These are phyloP conservation scores for Orbilia quercus DNA, from an alignment of 2,329 filamentous ascomycete species.

Conservation along the genomic window DNA sequence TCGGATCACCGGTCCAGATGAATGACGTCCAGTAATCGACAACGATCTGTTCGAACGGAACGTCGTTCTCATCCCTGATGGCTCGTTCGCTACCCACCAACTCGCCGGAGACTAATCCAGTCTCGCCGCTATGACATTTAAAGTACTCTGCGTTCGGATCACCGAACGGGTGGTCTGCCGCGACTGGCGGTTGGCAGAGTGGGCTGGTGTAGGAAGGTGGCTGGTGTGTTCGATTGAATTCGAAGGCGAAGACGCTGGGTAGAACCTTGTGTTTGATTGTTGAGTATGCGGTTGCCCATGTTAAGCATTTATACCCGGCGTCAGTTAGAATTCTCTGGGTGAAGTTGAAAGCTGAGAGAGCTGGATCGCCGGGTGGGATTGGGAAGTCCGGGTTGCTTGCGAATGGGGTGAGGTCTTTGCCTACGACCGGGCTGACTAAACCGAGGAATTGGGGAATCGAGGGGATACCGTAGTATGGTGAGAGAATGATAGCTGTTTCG, in stretches of 20 bases:
- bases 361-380: conserved; percentile 44
- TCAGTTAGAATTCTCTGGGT: conserved; percentile 62
- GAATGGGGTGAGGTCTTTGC: conserved; percentile 58
- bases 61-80: conserved; percentile 63
- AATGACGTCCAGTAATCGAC: conserved; percentile 63
- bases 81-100: conserved; percentile 60
- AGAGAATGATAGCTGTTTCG: conserved; percentile 62
- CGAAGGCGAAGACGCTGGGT: conserved; percentile 61
- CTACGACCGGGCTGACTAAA: conserved; percentile 26
- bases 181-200: conserved; percentile 61
- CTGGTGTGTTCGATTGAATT: conserved; percentile 65
- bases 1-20: conserved; percentile 62
- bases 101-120: conserved; percentile 63
- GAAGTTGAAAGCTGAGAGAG: conserved; percentile 61
- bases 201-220: conserved; percentile 61
- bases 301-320: conserved; percentile 62
- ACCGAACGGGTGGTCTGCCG: conserved; percentile 61
- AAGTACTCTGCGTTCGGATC: conserved; percentile 64
- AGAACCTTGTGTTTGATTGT: conserved; percentile 62
- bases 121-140: conserved; percentile 65
- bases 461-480: conserved; percentile 60
- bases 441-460: conserved; percentile 58
- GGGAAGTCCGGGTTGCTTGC: conserved; percentile 56
- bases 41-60: conserved; percentile 62
- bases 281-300: conserved; percentile 62